Percentiles rank a stretch among this genome's conserved stretches.
Conservation (phyloP, 441 rosid genomes). For the Mallotus repandus region DNA sequence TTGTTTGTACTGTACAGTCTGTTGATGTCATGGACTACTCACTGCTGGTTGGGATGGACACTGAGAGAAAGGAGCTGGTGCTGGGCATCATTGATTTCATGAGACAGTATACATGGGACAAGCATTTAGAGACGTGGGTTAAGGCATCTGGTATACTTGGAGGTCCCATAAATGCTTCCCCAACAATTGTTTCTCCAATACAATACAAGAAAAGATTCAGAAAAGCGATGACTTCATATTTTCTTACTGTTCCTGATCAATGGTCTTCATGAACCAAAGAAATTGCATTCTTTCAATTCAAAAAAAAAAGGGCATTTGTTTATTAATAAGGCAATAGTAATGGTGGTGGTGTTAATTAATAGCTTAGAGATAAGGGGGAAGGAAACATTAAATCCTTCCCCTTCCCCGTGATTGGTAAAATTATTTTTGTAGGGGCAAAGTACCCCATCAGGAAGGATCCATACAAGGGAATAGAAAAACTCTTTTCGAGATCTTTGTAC, state of each 20-base stretch:
- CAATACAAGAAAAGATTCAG: slow-evolving; percentile 94
- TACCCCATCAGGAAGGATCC: slow-evolving; percentile 9
- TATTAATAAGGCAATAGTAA: slow-evolving; percentile 21
- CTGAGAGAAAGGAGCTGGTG: slow-evolving; percentile 78
- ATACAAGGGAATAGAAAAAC: slow-evolving; percentile 19
- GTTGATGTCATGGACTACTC: slow-evolving; percentile 96
- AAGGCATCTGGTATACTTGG: slow-evolving; percentile 90
- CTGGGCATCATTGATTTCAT: slow-evolving; percentile 94
- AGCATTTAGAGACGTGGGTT: slow-evolving; percentile 97
- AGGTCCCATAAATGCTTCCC: slow-evolving; percentile 69
- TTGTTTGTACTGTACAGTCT: slow-evolving; percentile 44
- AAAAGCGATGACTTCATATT: slow-evolving; percentile 92
- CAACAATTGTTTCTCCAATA: slow-evolving; percentile 80
- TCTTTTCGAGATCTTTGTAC: slow-evolving; percentile 20
- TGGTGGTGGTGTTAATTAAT: slow-evolving; percentile 8
- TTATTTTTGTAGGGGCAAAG: slow-evolving; percentile 9
- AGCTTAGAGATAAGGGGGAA: slow-evolving; percentile 20
- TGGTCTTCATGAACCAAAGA: slow-evolving; percentile 59
- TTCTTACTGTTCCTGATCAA: slow-evolving; percentile 85
- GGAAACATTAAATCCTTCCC: slow-evolving; percentile 19
- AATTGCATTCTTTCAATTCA: slow-evolving; percentile 30
- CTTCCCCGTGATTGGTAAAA: neutral
- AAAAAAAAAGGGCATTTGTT: slow-evolving; percentile 24
- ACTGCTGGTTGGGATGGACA: slow-evolving; percentile 85
- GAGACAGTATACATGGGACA: slow-evolving; percentile 99